These are phyloP conservation scores for Daldinia vernicosa DNA, from an alignment of 495 filamentous ascomycete genomes.

Conservation along the genomic window DNA sequence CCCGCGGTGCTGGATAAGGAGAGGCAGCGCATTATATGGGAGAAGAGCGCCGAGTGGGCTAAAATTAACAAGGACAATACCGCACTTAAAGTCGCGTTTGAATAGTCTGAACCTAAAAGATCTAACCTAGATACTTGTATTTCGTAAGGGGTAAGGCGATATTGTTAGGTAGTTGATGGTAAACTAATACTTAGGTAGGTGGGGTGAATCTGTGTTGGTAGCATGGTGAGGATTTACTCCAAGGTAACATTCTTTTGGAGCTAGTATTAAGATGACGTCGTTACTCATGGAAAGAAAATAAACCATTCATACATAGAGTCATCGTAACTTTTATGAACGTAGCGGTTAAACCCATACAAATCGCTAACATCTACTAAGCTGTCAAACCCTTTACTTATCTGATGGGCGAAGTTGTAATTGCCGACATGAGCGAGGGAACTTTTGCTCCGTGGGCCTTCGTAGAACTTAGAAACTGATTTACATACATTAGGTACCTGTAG, in stretches of 20 bases:
- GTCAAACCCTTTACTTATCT: neutral
- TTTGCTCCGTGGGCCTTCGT: constrained; percentile 1
- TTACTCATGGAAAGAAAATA: neutral
- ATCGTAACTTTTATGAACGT: neutral
- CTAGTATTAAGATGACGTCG: neutral
- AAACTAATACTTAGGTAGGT: neutral
- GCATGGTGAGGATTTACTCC: too few species aligned
- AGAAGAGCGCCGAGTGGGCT: constrained; percentile 54
- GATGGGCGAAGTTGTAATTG: neutral
- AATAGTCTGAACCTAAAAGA: neutral
- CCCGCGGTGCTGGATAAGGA: constrained; percentile 47
- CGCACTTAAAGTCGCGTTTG: constrained; percentile 16
- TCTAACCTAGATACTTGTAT: neutral
- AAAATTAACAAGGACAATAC: constrained; percentile 37
- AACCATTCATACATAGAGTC: too few species aligned
- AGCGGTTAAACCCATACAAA: neutral
- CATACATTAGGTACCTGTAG: too few species aligned
- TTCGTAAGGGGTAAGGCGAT: neutral
- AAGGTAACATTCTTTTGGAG: too few species aligned
- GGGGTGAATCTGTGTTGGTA: too few species aligned
- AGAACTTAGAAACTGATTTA: neutral
- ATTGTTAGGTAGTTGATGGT: neutral
- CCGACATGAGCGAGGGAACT: neutral
- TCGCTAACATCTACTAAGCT: neutral
- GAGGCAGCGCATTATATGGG: constrained; percentile 54